Evolutionary conservation across 2,329 filamentous ascomycete species (phyloP).

Genomic region (Zymoseptoria pseudotritici): DNA sequence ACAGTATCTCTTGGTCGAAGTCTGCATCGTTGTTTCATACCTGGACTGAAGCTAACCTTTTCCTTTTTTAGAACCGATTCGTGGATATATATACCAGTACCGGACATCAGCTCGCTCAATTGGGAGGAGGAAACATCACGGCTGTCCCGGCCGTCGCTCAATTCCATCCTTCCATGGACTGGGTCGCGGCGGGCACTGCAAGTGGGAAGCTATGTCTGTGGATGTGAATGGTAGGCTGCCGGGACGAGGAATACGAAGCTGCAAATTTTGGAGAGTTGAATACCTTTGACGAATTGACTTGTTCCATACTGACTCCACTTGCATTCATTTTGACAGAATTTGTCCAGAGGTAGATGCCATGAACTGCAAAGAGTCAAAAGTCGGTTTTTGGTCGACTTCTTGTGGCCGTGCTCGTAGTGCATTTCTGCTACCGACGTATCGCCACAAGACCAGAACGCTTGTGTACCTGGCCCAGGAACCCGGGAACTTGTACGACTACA

Average conservation of each 20-base stretch:
- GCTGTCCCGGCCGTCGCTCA: slow-evolving; percentile 89
- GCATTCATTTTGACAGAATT: no score
- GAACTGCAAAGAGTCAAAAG: no score
- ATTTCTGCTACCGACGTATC: not conserved
- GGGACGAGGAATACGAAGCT: not conserved
- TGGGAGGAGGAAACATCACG: slow-evolving; percentile 83
- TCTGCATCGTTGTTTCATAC: no score
- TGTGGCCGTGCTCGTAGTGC: not conserved
- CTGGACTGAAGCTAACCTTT: no score
- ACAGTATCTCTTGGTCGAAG: no score
- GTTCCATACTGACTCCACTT: not conserved
- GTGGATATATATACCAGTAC: slow-evolving; percentile 80
- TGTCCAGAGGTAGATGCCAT: no score
- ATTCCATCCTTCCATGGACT: slow-evolving; percentile 79
- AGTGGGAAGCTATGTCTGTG: slow-evolving; percentile 90
- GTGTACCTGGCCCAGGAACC: not conserved
- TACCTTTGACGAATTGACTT: not conserved
- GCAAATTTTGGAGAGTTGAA: not conserved
- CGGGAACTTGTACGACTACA: not conserved
- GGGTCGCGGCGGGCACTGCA: slow-evolving; percentile 86
- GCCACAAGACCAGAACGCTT: not conserved
- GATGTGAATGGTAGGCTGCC: slow-evolving; percentile 49
- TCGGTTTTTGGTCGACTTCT: not conserved
- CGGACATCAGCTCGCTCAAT: slow-evolving; percentile 80
- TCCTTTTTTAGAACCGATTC: slow-evolving; percentile 48